phyloP scores from a whole-genome alignment of 2,329 filamentous ascomycete species.

The Intubia oerlemansii region DNA sequence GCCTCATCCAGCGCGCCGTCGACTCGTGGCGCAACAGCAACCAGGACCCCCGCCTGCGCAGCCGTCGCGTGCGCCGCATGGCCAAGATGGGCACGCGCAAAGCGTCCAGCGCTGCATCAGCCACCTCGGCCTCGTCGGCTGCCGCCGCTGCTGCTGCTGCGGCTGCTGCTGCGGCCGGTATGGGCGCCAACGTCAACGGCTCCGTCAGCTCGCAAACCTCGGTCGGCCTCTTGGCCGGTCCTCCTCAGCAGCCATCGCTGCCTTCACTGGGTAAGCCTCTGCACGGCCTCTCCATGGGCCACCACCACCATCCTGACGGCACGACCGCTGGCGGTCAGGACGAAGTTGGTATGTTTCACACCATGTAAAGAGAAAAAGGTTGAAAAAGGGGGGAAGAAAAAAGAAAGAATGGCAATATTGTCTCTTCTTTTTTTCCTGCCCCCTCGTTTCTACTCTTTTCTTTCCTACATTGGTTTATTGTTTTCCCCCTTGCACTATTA shows the following conservation, averaged over 20 bases:
- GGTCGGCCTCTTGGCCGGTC: too few relatives aligned
- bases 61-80: slow-evolving; percentile 80
- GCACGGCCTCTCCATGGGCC: slow-evolving; percentile 50
- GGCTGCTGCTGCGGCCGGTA: slow-evolving; percentile 24
- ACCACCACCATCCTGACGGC: slow-evolving; percentile 51
- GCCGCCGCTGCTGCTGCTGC: slow-evolving; percentile 24
- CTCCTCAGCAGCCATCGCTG: slow-evolving; percentile 10
- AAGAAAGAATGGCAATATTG: too few relatives aligned
- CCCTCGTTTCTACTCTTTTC: too few relatives aligned
- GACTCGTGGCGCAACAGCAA: slow-evolving; percentile 99
- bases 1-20: slow-evolving; percentile 87
- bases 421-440: too few relatives aligned
- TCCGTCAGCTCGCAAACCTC: too few relatives aligned
- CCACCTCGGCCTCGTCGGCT: slow-evolving; percentile 19
- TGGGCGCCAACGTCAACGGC: too few relatives aligned
- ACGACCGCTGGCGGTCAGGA: slow-evolving; percentile 46
- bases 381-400: too few relatives aligned
- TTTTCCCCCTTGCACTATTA: too few relatives aligned
- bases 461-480: neutral
- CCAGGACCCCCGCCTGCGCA: slow-evolving; percentile 78
- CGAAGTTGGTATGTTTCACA: slow-evolving; percentile 96
- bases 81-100: slow-evolving; percentile 88
- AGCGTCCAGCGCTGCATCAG: slow-evolving; percentile 26
- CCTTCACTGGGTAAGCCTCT: slow-evolving; percentile 44
- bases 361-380: too few relatives aligned